Conservation (phyloP, 2,329 filamentous ascomycete genomes). For the Neodidymelliopsis sp. region DNA sequence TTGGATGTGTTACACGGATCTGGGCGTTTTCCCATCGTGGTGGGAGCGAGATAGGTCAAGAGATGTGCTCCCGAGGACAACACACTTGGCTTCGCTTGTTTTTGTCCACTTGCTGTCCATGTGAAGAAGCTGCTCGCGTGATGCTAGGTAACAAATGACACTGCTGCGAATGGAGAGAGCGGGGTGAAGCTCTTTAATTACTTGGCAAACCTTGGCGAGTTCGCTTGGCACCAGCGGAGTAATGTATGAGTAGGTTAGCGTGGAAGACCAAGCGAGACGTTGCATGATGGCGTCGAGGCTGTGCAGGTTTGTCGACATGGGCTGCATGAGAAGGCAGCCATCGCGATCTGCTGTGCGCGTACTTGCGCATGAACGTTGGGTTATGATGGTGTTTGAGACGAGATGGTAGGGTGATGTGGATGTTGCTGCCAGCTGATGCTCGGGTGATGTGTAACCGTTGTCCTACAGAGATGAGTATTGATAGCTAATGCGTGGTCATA, state of each 20-base stretch:
- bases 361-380: constrained; percentile 10
- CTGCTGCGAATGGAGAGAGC: constrained; percentile 3
- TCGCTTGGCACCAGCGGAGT: constrained; percentile 26
- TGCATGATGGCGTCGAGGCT: constrained; percentile 46
- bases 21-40: constrained; percentile 15
- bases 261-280: constrained; percentile 19
- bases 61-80: constrained; percentile 16
- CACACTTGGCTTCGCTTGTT: constrained; percentile 20
- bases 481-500: constrained; percentile 3
- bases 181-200: constrained; percentile 10
- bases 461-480: constrained; percentile 4
- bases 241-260: constrained; percentile 21
- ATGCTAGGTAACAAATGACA: not conserved
- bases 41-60: constrained; percentile 17
- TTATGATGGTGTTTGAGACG: constrained; percentile 6
- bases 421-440: constrained; percentile 16
- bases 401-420: constrained; percentile 8
- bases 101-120: not conserved
- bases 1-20: constrained; percentile 27
- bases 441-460: constrained; percentile 9
- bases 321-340: constrained; percentile 19
- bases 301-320: constrained; percentile 30
- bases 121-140: not conserved
- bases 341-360: constrained; percentile 16
- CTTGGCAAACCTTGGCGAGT: constrained; percentile 2